Conservation (phyloP, 2,329 filamentous ascomycete species). For the Scedosporium dehoogii region DNA sequence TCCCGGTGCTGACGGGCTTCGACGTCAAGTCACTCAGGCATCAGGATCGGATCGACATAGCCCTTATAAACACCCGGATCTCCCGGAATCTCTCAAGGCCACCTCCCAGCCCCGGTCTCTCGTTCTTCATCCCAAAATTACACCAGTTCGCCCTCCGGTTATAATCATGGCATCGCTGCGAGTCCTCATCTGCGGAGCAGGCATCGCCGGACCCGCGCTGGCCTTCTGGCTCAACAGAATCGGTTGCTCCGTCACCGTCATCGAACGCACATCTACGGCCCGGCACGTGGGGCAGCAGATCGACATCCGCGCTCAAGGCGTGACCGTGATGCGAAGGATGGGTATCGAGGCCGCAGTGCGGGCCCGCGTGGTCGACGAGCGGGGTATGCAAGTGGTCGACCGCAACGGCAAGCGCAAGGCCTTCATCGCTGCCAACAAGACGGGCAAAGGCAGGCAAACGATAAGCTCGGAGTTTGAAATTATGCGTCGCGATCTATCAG, state of each 20-base stretch:
- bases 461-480: slow-evolving; percentile 50
- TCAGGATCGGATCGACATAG: too few species aligned
- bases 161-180: slow-evolving; percentile 22
- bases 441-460: slow-evolving; percentile 30
- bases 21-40: too few species aligned
- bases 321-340: slow-evolving; percentile 27
- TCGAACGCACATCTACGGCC: slow-evolving; percentile 28
- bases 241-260: slow-evolving; percentile 27
- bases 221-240: slow-evolving; percentile 30
- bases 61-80: too few species aligned
- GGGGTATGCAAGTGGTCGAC: slow-evolving; percentile 37
- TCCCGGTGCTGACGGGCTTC: too few species aligned
- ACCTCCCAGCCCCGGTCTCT: too few species aligned
- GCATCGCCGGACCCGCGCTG: slow-evolving; percentile 32
- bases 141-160: too few species aligned
- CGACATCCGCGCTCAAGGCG: slow-evolving; percentile 32
- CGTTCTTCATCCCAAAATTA: too few species aligned
- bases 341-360: slow-evolving; percentile 27
- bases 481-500: slow-evolving; percentile 45
- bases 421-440: slow-evolving; percentile 25
- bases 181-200: slow-evolving; percentile 38
- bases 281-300: slow-evolving; percentile 33
- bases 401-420: slow-evolving; percentile 24
- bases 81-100: too few species aligned
- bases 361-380: slow-evolving; percentile 30